Evolutionary conservation across 441 rosid species (phyloP).

Genomic region (Euphorbia corollata): DNA sequence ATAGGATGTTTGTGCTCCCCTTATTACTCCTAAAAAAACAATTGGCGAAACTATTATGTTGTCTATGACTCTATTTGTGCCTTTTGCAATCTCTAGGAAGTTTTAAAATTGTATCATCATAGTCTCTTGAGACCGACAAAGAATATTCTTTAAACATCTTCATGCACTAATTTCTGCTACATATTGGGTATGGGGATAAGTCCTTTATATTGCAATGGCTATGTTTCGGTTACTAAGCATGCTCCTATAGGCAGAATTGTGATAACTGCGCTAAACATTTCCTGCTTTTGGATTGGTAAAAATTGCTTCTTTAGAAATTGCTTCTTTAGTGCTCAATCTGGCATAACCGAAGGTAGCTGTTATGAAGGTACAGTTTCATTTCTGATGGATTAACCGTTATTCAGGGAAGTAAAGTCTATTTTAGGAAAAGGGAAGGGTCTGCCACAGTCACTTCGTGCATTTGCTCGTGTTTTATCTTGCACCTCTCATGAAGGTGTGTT

Average conservation of each 20-base stretch:
- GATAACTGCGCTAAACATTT: neutral
- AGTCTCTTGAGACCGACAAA: neutral
- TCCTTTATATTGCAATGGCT: neutral
- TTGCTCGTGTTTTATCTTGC: constrained; percentile 65
- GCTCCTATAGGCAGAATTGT: neutral
- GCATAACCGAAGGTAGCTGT: neutral
- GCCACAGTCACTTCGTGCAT: constrained; percentile 77
- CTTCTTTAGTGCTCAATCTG: neutral
- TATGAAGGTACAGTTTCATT: constrained; percentile 2
- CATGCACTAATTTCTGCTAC: neutral
- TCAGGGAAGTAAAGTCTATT: constrained; percentile 67
- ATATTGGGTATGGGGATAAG: neutral
- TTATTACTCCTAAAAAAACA: too few species aligned
- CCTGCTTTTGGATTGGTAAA: neutral
- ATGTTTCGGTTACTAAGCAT: neutral
- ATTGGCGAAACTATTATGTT: neutral
- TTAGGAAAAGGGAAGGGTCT: constrained; percentile 69
- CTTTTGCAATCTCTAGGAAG: neutral
- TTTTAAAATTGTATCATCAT: too few species aligned
- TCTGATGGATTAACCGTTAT: constrained; percentile 19
- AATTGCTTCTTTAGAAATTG: neutral
- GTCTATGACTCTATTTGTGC: neutral
- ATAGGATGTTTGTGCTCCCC: too few species aligned
- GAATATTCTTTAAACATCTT: neutral
- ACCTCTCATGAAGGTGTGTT: constrained; percentile 45